Base-by-base conservation (phyloP, 164 flowering plant genomes). In the Magnolia changhungtana region DNA sequence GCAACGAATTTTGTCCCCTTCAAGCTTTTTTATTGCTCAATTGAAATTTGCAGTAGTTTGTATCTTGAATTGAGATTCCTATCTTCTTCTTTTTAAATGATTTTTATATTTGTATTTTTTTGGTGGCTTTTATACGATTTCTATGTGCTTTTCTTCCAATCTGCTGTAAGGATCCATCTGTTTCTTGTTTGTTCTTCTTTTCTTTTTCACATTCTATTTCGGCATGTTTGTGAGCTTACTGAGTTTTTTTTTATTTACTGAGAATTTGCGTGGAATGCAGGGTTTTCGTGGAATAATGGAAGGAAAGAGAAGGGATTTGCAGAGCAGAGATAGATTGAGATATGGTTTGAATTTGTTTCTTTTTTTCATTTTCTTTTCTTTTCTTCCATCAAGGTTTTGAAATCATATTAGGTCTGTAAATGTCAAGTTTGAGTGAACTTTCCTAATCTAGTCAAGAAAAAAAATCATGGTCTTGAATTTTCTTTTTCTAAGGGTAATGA, bases 251-350 rank as follows among this genome's bases (percentile, higher is more conserved):
- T 52, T 13, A 13, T 72, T 55, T 24, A 21, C 31, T 21, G 69
- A 21, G 13, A 11, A 13, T 27, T 72, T 59, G 10, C 31, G 23
- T 21, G 45, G 13, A 19, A 18, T 64, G 37, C 29, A 67, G 50
- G 8, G 14, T 19, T 21, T 21, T 1, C 29, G n/a, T 70, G 21
- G 59, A 66, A 66, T 13, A 76, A 45, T 49, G 37, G 69, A 19
- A 80, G 87, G 84, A 85, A 80, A 80, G 84, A 80, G 75, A 80
- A 50, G 66, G 84, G 85, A 61, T 78, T 83, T 79, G 86, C 72
- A 71, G 78, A 63, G 2, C 23, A 72, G 80, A 81, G 83, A 80
- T 84, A 77, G 72, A 75, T 16, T 21, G 50, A 14, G 50, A 29
- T 69, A 6, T 69, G 78, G 67, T 14, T 69, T 24, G 69, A 21